Conservation (phyloP, 2,329 filamentous ascomycete genomes). For the Aspergillus sp. region DNA sequence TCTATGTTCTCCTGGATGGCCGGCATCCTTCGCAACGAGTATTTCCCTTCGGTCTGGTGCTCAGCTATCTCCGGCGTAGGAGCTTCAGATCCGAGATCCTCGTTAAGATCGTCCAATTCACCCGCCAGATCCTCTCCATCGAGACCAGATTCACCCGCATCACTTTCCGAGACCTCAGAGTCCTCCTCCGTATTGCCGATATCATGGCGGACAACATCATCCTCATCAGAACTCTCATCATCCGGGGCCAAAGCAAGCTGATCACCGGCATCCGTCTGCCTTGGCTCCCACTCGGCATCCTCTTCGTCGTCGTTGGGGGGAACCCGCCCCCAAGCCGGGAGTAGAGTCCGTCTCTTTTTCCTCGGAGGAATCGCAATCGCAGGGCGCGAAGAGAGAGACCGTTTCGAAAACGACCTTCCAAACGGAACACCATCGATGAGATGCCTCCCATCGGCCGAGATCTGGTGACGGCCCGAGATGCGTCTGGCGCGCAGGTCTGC, state of each 20-base stretch:
- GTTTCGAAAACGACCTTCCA: slow-evolving; percentile 60
- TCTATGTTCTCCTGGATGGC: background rate
- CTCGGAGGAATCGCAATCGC: slow-evolving; percentile 61
- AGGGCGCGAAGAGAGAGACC: slow-evolving; percentile 51
- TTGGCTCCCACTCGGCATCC: slow-evolving; percentile 22
- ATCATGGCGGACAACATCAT: slow-evolving; percentile 26
- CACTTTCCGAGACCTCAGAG: slow-evolving; percentile 20
- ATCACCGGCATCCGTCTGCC: slow-evolving; percentile 17
- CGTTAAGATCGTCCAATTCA: slow-evolving; percentile 37
- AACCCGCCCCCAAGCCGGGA: slow-evolving; percentile 19
- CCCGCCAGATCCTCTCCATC: slow-evolving; percentile 33
- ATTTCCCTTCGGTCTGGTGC: background rate
- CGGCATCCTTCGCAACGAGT: background rate
- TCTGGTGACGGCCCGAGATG: slow-evolving; percentile 70
- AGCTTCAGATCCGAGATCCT: slow-evolving; percentile 36
- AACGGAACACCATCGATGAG: slow-evolving; percentile 80
- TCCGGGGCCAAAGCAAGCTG: slow-evolving; percentile 15
- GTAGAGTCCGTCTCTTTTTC: slow-evolving; percentile 50
- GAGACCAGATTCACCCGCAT: slow-evolving; percentile 19
- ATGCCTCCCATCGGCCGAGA: slow-evolving; percentile 66
- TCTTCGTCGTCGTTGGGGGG: slow-evolving; percentile 20
- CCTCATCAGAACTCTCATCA: slow-evolving; percentile 12
- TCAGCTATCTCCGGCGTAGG: too few relatives aligned
- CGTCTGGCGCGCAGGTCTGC: slow-evolving; percentile 65
- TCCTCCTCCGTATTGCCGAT: slow-evolving; percentile 18